Evolutionary conservation across 441 rosid species (phyloP).

Genomic region (Arabidopsis hybrid): DNA sequence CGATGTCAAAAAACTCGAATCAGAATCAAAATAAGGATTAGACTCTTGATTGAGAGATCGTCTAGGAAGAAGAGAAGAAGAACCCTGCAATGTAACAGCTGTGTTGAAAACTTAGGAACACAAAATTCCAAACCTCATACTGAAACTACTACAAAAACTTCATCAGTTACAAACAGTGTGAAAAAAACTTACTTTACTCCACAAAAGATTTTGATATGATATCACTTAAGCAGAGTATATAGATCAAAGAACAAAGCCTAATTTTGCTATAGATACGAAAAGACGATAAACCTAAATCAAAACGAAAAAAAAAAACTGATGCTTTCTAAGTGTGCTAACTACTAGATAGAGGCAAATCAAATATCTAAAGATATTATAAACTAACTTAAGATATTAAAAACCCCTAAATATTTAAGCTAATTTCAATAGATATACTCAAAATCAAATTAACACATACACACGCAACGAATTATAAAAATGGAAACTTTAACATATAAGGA

Average conservation of each 20-base stretch:
- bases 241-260: background rate
- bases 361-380: constrained; percentile 6
- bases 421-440: background rate
- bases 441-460: background rate
- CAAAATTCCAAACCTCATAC: background rate
- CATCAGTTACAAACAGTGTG: constrained; percentile 24
- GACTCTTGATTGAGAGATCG: constrained; percentile 62
- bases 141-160: background rate
- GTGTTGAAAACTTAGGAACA: background rate
- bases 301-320: background rate
- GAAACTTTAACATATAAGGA: background rate
- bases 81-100: constrained; percentile 53
- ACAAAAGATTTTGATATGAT: constrained; percentile 7
- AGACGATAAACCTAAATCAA: background rate
- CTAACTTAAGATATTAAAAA: background rate
- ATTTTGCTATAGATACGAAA: background rate
- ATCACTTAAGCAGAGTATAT: background rate
- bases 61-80: constrained; percentile 56
- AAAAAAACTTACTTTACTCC: background rate
- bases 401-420: background rate
- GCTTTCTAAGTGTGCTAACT: too few relatives aligned
- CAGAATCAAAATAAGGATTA: constrained; percentile 52
- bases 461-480: constrained; percentile 4
- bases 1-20: constrained; percentile 45
- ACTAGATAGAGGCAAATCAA: constrained; percentile 19